A percentile compares a stretch with the other conserved stretches of the same genome.
Evolutionary conservation across 768 basidiomycete genomes (phyloP).

Genomic region (Suillus lakei): DNA sequence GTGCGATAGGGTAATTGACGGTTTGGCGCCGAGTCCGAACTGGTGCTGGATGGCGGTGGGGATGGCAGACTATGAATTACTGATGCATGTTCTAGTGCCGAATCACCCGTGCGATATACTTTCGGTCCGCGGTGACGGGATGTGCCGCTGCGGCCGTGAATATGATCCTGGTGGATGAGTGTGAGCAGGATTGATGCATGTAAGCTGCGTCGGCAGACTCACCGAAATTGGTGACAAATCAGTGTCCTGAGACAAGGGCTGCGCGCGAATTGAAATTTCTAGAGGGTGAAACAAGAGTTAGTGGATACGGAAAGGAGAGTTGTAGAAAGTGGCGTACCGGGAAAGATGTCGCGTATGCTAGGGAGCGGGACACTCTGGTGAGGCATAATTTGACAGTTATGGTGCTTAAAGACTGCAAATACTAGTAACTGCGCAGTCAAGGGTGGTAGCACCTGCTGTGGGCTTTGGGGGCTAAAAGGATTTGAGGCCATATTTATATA

Average conservation of each 20-base stretch:
- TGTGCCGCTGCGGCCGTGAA: not conserved
- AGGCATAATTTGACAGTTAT: slow-evolving; percentile 19
- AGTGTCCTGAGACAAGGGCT: not conserved
- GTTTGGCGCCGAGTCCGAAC: slow-evolving; percentile 31
- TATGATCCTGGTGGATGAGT: not conserved
- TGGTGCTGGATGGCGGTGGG: slow-evolving; percentile 31
- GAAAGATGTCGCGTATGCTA: slow-evolving; percentile 60
- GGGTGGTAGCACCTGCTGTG: slow-evolving; percentile 2
- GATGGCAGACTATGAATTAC: slow-evolving; percentile 22
- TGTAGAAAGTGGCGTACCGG: slow-evolving; percentile 39
- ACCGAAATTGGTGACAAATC: not conserved
- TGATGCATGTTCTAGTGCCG: not conserved
- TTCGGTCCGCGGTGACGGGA: not conserved
- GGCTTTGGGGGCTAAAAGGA: slow-evolving; percentile 11
- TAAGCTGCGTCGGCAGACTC: not conserved
- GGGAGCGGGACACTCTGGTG: slow-evolving; percentile 43
- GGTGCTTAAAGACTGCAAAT: not conserved
- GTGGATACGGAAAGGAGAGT: not conserved
- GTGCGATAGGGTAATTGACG: not conserved
- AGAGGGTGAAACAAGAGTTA: not conserved
- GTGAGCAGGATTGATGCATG: no score
- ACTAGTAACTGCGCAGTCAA: not conserved
- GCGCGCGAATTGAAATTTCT: slow-evolving; percentile 6
- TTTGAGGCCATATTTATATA: slow-evolving; percentile 17
- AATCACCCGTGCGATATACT: not conserved